Evolutionary conservation across 768 basidiomycete genomes (phyloP).

Genomic region (Kwoniella bestiolae): DNA sequence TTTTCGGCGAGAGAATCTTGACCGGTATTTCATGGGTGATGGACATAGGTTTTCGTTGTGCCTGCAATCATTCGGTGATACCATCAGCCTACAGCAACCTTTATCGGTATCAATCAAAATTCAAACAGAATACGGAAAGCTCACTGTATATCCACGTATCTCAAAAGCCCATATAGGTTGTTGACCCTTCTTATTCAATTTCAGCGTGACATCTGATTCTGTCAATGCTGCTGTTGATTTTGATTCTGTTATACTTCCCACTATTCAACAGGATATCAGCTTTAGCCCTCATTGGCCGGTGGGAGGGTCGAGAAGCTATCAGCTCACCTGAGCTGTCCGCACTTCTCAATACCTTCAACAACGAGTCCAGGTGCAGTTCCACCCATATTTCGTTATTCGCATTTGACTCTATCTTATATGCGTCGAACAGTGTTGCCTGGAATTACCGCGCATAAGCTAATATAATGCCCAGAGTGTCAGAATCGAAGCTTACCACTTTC

Average conservation of each 20-base stretch:
- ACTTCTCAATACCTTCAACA: conserved; percentile 51
- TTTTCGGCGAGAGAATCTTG: conserved; percentile 41
- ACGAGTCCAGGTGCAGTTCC: conserved; percentile 48
- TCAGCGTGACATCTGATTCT: conserved; percentile 49
- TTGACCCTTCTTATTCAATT: conserved; percentile 48
- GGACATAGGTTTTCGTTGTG: conserved; percentile 25
- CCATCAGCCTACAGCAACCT: background rate
- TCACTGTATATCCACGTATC: conserved; percentile 38
- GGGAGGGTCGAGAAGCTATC: conserved; percentile 7
- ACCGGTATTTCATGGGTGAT: conserved; percentile 55
- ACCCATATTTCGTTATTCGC: conserved; percentile 55
- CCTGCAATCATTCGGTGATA: background rate
- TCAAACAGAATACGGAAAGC: background rate
- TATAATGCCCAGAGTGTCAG: background rate
- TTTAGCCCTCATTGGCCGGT: background rate
- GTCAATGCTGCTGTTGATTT: conserved; percentile 24
- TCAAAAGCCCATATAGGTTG: conserved; percentile 55
- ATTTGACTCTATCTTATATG: conserved; percentile 55
- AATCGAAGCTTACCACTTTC: conserved; percentile 43
- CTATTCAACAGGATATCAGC: conserved; percentile 4
- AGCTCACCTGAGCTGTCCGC: conserved; percentile 50
- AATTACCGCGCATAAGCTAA: background rate
- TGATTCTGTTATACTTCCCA: conserved; percentile 18
- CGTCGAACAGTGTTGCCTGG: conserved; percentile 49
- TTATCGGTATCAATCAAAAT: conserved; percentile 5